Conservation (phyloP, 257 asterid genomes). For the Solanum commersonii region DNA sequence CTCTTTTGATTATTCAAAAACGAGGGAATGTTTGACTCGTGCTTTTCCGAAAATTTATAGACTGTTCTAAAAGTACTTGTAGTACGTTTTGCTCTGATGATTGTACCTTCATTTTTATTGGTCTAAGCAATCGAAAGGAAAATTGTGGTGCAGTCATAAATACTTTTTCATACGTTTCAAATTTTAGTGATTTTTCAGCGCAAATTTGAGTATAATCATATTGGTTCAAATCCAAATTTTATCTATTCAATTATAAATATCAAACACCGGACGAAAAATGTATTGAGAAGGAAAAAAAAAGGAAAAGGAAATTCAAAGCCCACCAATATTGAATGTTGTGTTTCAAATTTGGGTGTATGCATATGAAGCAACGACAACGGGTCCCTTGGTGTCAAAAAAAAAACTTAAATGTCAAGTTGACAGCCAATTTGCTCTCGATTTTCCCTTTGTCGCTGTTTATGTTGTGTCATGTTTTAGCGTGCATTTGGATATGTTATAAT, state of each 20-base stretch:
- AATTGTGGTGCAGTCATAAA: accelerated
- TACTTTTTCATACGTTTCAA: no score
- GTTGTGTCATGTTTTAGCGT: background rate
- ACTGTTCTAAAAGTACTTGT: background rate
- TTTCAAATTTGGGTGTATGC: background rate
- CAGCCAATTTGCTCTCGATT: background rate
- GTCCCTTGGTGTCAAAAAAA: background rate
- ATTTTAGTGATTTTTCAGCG: no score
- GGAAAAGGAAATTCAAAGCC: background rate
- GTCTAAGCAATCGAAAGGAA: background rate
- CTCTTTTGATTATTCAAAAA: background rate
- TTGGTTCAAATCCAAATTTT: background rate
- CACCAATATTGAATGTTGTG: background rate
- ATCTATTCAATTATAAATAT: no score
- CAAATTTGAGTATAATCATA: no score
- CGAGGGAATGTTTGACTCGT: background rate
- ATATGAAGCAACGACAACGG: background rate
- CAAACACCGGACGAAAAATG: no score
- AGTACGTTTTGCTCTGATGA: background rate
- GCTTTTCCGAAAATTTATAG: background rate
- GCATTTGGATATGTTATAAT: background rate
- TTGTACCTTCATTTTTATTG: background rate
- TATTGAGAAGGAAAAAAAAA: background rate
- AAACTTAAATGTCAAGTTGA: background rate
- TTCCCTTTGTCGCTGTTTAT: background rate